Base-by-base conservation (phyloP, 331 rosid genomes). In the Malus hybrid region DNA sequence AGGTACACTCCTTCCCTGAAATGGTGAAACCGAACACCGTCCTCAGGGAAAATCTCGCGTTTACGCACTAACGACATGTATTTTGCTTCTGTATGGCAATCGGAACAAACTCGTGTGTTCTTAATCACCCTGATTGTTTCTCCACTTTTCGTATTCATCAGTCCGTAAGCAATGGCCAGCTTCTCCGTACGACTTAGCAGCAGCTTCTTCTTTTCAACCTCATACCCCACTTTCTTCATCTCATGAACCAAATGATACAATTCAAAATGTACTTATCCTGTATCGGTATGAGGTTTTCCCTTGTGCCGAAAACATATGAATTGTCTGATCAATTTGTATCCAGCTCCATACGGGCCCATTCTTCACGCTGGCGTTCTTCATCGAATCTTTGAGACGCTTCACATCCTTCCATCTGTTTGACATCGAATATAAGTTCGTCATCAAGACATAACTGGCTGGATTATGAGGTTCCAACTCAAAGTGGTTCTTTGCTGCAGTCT, bases 161-260 rank as follows among this genome's bases (percentile, higher is more conserved):
- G 55, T 79, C 88, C 93, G 80, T 82, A 87, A 7, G 91, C 78
- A 71, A 90, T 84, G 7, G 96, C 96, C 78, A 87, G 71, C 83
- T 90, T 90, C 84, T 88, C 93, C 3, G 96, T 84, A 85, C 84
- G 91, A 81, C 96, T 79, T 34, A 87, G 83, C 50, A 88, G 82
- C 80, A 84, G 63, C 82, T 88, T 85, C 80, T 87, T 86, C 83
- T 88, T 90, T 80, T 88, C 89, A 50, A 1, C 64, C 46, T 76
- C 81, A 72, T 85, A 88, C 18, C 96, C 93, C 46, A 87, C 28
- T 64, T 82, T 85, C 77, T 60, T 72, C 62, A 85, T 87, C 24
- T 88, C 88, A 6, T 83, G 80, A 63, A 90, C 72, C 77, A 90
- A 73, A 63, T 80, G 89, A 71, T 82, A 88, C 48, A 90, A 54